Conservation (phyloP, 257 asterid species). For the Solanum bukasovii region DNA sequence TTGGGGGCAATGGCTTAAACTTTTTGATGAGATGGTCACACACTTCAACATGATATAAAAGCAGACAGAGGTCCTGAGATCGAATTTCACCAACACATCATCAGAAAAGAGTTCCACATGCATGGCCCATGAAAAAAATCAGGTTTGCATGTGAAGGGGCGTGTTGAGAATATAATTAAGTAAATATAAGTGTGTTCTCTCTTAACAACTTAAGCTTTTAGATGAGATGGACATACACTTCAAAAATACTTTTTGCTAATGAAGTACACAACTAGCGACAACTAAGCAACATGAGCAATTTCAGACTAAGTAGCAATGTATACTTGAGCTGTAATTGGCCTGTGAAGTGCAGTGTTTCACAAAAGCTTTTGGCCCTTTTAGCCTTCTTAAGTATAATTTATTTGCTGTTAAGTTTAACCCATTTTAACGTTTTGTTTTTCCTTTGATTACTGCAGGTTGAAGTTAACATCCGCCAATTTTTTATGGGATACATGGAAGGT, state of each 20-base stretch:
- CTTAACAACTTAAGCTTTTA: not conserved
- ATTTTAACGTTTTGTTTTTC: no score
- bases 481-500: conserved; percentile 36
- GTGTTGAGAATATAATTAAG: no score
- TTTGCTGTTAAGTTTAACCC: not conserved
- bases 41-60: not conserved
- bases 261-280: not conserved
- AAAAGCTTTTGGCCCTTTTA: not conserved
- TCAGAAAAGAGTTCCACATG: not conserved
- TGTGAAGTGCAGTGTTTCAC: not conserved
- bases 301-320: not conserved
- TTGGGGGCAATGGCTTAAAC: no score
- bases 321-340: not conserved
- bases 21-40: not conserved
- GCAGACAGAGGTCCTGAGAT: not conserved
- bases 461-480: conserved; percentile 53
- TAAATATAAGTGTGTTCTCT: not conserved
- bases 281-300: not conserved
- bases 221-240: not conserved
- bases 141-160: not conserved
- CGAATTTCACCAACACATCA: not conserved
- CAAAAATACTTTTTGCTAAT: not conserved
- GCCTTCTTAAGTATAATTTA: not conserved
- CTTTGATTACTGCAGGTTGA: conserved; percentile 3
- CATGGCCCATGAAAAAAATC: not conserved